phyloP scores from a whole-genome alignment of 225 moss, liverwort and hornwort genomes.

The Asterella californica region DNA sequence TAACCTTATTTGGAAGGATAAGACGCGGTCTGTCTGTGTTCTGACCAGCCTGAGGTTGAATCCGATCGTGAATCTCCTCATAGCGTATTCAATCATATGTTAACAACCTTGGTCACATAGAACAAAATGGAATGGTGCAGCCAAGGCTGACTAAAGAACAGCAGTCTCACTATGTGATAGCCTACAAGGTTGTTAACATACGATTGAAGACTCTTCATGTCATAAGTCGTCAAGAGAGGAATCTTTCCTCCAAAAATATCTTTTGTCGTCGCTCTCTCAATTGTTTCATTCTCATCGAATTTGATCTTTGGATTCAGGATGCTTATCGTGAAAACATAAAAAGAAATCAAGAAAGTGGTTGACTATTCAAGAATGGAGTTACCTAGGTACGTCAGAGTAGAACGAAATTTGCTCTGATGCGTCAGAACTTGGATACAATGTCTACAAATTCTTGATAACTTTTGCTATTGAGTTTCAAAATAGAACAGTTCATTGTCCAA shows the following conservation, averaged over 20 bases:
- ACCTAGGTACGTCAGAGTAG: background rate
- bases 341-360: background rate
- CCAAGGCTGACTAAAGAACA: background rate
- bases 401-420: too few relatives aligned
- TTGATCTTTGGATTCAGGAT: conserved; percentile 82
- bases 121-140: background rate
- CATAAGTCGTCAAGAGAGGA: conserved; percentile 83
- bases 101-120: too few relatives aligned
- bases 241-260: conserved; percentile 69
- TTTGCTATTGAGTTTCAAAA: background rate
- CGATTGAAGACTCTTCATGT: conserved; percentile 89
- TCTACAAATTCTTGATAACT: background rate
- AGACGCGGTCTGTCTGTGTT: too few relatives aligned
- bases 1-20: too few relatives aligned
- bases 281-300: conserved; percentile 64
- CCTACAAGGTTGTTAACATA: conserved; percentile 91
- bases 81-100: too few relatives aligned
- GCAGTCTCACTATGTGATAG: conserved; percentile 75
- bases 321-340: conserved; percentile 32
- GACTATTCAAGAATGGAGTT: background rate
- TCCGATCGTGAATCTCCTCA: too few relatives aligned
- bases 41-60: too few relatives aligned
- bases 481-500: background rate
- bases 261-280: conserved; percentile 56
- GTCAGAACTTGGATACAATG: background rate